Percentiles rank a stretch among this genome's conserved stretches.
Conservation (phyloP, 139 green algal species). For the Chlorella sp. region DNA sequence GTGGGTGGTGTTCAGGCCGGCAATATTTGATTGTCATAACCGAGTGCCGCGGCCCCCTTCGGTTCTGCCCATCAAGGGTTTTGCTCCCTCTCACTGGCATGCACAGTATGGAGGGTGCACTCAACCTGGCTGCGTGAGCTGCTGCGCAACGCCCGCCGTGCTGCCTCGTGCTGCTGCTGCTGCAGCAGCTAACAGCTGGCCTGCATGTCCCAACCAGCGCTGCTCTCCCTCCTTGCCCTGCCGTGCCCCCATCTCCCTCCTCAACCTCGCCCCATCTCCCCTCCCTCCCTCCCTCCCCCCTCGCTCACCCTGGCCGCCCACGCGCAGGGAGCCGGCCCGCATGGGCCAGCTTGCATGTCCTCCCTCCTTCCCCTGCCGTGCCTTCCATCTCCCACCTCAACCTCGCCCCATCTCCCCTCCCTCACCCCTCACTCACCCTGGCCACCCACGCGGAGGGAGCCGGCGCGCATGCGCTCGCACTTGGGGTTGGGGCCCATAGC, state of each 20-base stretch:
- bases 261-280: neutral
- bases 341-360: slow-evolving; percentile 65
- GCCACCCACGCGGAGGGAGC: slow-evolving; percentile 79
- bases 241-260: neutral
- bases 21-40: neutral
- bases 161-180: neutral
- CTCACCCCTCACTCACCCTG: slow-evolving; percentile 41
- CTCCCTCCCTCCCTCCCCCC: neutral
- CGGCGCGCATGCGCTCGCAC: slow-evolving; percentile 90
- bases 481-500: slow-evolving; percentile 89
- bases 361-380: neutral
- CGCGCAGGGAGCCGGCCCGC: slow-evolving; percentile 79
- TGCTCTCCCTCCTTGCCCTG: neutral
- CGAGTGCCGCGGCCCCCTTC: neutral
- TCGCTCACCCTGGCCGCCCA: slow-evolving; percentile 67
- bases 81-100: too few species aligned
- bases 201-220: neutral
- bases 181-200: neutral
- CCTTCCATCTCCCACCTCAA: neutral
- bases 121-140: neutral
- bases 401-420: neutral
- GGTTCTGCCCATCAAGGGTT: neutral
- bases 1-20: neutral
- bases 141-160: too few species aligned
- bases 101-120: neutral